Evolutionary conservation across 1,139 yeast species (phyloP).

Genomic region (Sugiyamaella japonica): DNA sequence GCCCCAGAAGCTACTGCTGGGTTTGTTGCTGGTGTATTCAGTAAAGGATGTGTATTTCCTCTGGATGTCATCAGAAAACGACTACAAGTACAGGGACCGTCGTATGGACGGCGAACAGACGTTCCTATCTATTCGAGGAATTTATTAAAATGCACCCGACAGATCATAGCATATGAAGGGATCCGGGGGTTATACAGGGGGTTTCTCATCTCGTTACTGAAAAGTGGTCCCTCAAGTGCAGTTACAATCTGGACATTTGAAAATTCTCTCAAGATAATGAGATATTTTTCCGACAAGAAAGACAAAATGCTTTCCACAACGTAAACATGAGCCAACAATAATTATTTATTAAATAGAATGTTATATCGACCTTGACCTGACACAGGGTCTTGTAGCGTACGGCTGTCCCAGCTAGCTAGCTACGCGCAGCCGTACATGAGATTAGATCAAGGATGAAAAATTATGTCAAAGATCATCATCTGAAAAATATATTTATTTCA

Average conservation of each 20-base stretch:
- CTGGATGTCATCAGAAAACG: conserved; percentile 80
- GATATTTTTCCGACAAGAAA: conserved; percentile 2
- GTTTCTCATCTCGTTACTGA: conserved; percentile 61
- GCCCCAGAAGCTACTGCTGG: conserved; percentile 69
- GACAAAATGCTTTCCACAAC: too few species aligned
- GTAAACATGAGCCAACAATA: too few species aligned
- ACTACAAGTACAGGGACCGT: conserved; percentile 60
- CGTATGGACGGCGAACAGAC: conserved; percentile 14
- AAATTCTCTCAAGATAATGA: conserved; percentile 32
- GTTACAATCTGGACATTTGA: conserved; percentile 76
- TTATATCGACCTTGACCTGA: too few species aligned
- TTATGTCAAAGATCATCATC: too few species aligned
- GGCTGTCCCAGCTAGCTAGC: too few species aligned
- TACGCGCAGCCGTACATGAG: too few species aligned
- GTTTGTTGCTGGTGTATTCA: conserved; percentile 68
- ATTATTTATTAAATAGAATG: too few species aligned
- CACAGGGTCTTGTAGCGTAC: too few species aligned
- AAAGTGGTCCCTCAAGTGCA: conserved; percentile 79
- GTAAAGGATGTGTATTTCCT: conserved; percentile 80
- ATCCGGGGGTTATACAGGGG: conserved; percentile 72
- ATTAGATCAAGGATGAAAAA: too few species aligned
- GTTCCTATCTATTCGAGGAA: conserved; percentile 20
- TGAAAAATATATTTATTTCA: too few species aligned
- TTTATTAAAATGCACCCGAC: conserved; percentile 35
- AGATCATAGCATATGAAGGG: conserved; percentile 58